Percentiles rank a stretch among this genome's conserved stretches.
Evolutionary conservation across 1,284 basidiomycete species (phyloP).

Genomic region (Veloboletus limbatus): DNA sequence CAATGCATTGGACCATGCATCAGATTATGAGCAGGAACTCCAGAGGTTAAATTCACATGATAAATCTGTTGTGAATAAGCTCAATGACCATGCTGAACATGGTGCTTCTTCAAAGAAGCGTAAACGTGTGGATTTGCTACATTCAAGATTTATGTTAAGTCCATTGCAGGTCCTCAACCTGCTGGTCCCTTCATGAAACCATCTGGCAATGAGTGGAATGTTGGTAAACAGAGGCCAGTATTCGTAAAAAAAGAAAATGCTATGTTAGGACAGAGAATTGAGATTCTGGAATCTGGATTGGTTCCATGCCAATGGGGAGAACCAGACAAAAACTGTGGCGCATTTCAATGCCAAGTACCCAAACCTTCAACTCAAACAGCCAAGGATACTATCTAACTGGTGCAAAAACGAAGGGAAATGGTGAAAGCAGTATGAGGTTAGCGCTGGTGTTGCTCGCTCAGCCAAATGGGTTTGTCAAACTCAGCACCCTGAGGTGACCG

Average conservation of each 20-base stretch:
- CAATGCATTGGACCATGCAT: not conserved
- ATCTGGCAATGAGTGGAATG: not conserved
- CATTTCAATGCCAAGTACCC: conserved; percentile 9
- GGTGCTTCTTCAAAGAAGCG: not conserved
- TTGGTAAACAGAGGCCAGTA: too few species aligned
- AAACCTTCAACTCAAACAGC: conserved; percentile 1
- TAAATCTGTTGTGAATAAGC: conserved; percentile 1
- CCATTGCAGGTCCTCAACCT: not conserved
- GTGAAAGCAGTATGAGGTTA: not conserved
- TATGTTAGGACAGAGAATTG: conserved; percentile 1
- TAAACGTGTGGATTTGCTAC: conserved; percentile 1
- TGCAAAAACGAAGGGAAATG: conserved; percentile 3
- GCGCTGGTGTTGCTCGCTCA: not conserved
- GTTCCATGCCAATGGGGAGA: conserved; percentile 3
- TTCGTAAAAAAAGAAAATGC: conserved; percentile 9
- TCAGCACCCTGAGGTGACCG: not conserved
- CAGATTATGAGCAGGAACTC: conserved; percentile 1
- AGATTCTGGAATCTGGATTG: conserved; percentile 17
- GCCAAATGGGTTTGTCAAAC: conserved; percentile 1
- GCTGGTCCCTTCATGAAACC: not conserved
- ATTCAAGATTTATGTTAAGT: not conserved
- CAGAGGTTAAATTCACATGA: not conserved
- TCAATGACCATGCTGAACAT: not conserved
- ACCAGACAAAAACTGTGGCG: conserved; percentile 2
- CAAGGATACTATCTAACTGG: conserved; percentile 3